Evolutionary conservation across 768 basidiomycete genomes (phyloP).

Genomic region (Tubosaeta sp.): DNA sequence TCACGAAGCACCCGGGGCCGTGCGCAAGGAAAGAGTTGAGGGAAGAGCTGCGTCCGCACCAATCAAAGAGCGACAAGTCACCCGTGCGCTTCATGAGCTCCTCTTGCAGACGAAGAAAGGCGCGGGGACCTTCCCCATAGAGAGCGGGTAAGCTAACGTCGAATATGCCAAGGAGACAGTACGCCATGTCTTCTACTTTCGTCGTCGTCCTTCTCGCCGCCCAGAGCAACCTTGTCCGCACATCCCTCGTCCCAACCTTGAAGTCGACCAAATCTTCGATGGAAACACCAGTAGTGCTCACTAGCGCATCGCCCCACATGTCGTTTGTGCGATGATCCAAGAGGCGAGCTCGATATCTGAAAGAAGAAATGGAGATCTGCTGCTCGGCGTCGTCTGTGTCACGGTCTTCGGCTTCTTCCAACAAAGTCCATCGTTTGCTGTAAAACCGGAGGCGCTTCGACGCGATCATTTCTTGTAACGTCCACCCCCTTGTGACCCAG

Average conservation of each 20-base stretch:
- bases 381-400: slow-evolving; percentile 10
- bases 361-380: slow-evolving; percentile 10
- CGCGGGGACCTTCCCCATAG: slow-evolving; percentile 27
- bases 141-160: slow-evolving; percentile 24
- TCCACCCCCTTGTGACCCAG: slow-evolving; percentile 25
- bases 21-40: slow-evolving; percentile 23
- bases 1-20: slow-evolving; percentile 14
- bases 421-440: slow-evolving; percentile 20
- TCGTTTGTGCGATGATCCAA: slow-evolving; percentile 14
- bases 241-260: slow-evolving; percentile 11
- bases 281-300: slow-evolving; percentile 13
- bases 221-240: slow-evolving; percentile 23
- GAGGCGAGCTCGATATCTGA: slow-evolving; percentile 17
- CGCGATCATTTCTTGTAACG: slow-evolving; percentile 26
- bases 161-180: slow-evolving; percentile 29
- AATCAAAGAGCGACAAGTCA: slow-evolving; percentile 23
- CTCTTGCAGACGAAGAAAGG: slow-evolving; percentile 27
- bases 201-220: slow-evolving; percentile 26
- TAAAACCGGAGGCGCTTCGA: slow-evolving; percentile 28
- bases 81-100: slow-evolving; percentile 26
- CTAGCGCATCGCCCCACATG: slow-evolving; percentile 13
- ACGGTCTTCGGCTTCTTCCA: slow-evolving; percentile 20
- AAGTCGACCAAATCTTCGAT: slow-evolving; percentile 8
- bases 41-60: slow-evolving; percentile 18
- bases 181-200: slow-evolving; percentile 27